These are phyloP conservation scores for Brettanomyces custersianus DNA, from an alignment of 805 yeast genomes.

Conservation along the genomic window DNA sequence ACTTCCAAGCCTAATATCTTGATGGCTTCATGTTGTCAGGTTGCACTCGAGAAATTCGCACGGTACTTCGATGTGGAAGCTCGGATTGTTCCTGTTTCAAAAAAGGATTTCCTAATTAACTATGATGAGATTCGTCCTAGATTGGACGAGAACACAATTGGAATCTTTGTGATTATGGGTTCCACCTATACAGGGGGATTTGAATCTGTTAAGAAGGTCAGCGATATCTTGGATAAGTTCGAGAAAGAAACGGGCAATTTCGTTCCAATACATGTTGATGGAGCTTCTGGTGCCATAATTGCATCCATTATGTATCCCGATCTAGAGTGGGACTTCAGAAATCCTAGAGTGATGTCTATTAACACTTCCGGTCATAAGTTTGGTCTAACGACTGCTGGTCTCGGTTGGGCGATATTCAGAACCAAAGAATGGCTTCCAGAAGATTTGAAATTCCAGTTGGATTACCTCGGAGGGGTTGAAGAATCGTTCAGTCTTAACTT, in stretches of 20 bases:
- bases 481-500: conserved; percentile 82
- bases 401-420: conserved; percentile 89
- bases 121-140: conserved; percentile 46
- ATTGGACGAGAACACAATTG: conserved; percentile 88
- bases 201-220: conserved; percentile 61
- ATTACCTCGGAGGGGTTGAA: conserved; percentile 82
- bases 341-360: conserved; percentile 71
- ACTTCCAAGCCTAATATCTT: conserved; percentile 67
- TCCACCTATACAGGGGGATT: conserved; percentile 92
- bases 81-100: conserved; percentile 59
- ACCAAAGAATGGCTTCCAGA: conserved; percentile 56
- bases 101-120: conserved; percentile 59
- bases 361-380: conserved; percentile 91
- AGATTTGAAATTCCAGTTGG: conserved; percentile 64
- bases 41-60: conserved; percentile 90
- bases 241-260: conserved; percentile 57
- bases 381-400: conserved; percentile 84
- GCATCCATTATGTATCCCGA: conserved; percentile 80
- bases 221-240: conserved; percentile 57
- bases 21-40: conserved; percentile 92
- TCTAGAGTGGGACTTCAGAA: conserved; percentile 74
- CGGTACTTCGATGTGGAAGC: conserved; percentile 88
- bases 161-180: conserved; percentile 80
- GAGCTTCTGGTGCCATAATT: conserved; percentile 84
- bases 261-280: conserved; percentile 87